A percentile compares a stretch with the other conserved stretches of the same genome.
These are phyloP conservation scores for Macaranga tanarius DNA, from an alignment of 441 rosid species.

Conservation along the genomic window DNA sequence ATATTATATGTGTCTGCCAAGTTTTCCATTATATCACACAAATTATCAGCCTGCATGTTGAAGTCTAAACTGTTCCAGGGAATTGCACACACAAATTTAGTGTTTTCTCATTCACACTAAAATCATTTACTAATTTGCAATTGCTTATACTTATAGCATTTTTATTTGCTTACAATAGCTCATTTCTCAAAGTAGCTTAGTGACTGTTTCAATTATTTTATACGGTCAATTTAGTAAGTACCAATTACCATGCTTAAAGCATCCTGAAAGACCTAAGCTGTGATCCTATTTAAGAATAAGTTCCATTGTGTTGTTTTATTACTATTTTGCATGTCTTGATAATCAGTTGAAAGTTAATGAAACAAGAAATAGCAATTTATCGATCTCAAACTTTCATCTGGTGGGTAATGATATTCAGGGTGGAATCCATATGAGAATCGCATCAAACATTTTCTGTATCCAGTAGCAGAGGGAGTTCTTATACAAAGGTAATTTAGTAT, in stretches of 20 bases:
- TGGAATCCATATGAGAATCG: too few relatives aligned
- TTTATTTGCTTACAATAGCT: not conserved
- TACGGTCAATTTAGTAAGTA: too few relatives aligned
- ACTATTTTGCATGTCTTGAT: too few relatives aligned
- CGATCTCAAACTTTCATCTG: too few relatives aligned
- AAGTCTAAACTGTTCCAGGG: not conserved
- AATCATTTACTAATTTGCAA: not conserved
- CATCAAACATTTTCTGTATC: too few relatives aligned
- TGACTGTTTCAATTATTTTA: not conserved
- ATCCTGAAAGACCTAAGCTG: not conserved
- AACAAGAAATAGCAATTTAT: too few relatives aligned
- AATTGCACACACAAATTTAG: not conserved
- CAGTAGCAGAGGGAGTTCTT: too few relatives aligned
- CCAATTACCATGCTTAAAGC: not conserved
- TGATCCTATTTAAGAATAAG: too few relatives aligned
- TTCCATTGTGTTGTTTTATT: too few relatives aligned
- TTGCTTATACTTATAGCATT: not conserved
- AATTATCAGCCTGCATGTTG: not conserved
- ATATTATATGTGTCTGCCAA: not conserved
- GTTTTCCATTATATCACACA: not conserved
- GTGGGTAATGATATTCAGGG: too few relatives aligned
- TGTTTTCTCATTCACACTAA: not conserved
- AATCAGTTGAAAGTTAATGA: too few relatives aligned
- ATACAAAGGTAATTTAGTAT: too few relatives aligned
- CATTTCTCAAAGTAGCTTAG: not conserved